phyloP scores from a whole-genome alignment of 208 protist species.

The Trypanosoma brucei region DNA sequence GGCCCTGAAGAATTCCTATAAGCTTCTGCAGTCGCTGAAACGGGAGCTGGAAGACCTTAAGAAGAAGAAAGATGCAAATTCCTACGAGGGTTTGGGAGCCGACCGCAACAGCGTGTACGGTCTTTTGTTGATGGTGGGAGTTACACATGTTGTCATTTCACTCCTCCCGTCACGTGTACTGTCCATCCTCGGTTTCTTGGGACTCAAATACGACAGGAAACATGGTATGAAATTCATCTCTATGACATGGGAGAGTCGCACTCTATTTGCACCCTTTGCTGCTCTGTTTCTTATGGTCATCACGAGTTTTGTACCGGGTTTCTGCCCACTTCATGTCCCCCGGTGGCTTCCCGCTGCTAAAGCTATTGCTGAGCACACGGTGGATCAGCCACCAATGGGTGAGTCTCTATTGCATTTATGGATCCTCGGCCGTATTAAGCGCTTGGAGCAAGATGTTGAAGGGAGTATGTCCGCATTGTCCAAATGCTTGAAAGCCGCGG shows the following conservation, averaged over 20 bases:
- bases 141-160: constrained; percentile 41
- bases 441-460: constrained; percentile 34
- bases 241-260: constrained; percentile 48
- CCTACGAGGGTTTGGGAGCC: constrained; percentile 30
- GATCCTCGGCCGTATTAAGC: constrained; percentile 41
- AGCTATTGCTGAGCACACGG: constrained; percentile 21
- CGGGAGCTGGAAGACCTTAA: constrained; percentile 32
- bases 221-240: constrained; percentile 31
- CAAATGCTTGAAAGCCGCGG: constrained; percentile 30
- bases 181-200: constrained; percentile 42
- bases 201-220: constrained; percentile 41
- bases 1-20: constrained; percentile 40
- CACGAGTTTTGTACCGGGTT: constrained; percentile 34
- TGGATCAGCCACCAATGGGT: constrained; percentile 19
- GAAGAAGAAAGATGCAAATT: constrained; percentile 17
- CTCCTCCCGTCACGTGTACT: constrained; percentile 33
- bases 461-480: constrained; percentile 27
- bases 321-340: constrained; percentile 28
- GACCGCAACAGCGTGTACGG: constrained; percentile 58
- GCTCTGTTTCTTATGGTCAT: constrained; percentile 40
- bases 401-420: constrained; percentile 60
- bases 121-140: constrained; percentile 43
- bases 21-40: constrained; percentile 28
- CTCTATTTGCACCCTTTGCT: constrained; percentile 52
- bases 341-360: constrained; percentile 26